phyloP scores from a whole-genome alignment of 441 rosid species.

The Bruguiera hainesii region DNA sequence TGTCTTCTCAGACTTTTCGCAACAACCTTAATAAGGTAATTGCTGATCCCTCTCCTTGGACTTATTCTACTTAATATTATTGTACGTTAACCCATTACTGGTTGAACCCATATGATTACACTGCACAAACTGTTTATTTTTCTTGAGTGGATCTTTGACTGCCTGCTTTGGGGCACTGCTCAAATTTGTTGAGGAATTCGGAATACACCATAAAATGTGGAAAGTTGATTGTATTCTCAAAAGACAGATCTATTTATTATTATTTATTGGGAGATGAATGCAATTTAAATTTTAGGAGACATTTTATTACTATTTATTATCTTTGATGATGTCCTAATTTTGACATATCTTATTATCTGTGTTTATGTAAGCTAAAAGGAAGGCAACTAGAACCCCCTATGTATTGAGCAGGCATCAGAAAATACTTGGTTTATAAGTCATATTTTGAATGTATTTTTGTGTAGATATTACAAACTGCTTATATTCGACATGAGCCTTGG shows the following conservation, averaged over 20 bases:
- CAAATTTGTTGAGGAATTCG: too few relatives aligned
- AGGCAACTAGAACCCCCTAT: too few relatives aligned
- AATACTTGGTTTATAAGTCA: neutral
- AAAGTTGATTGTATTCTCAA: too few relatives aligned
- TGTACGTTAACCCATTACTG: neutral
- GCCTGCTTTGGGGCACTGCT: neutral
- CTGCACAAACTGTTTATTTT: neutral
- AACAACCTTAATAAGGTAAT: constrained; percentile 93
- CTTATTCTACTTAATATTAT: neutral
- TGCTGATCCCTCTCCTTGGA: constrained; percentile 8
- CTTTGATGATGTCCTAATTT: too few relatives aligned
- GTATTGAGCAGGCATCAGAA: too few relatives aligned
- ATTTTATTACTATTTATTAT: too few relatives aligned
- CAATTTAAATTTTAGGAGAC: too few relatives aligned
- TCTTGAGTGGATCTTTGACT: neutral
- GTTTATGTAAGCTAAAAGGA: too few relatives aligned
- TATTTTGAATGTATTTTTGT: neutral
- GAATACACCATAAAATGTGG: too few relatives aligned
- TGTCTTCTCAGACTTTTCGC: constrained; percentile 64
- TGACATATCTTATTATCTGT: too few relatives aligned
- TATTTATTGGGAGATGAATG: too few relatives aligned
- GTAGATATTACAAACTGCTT: constrained; percentile 87
- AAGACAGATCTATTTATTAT: too few relatives aligned
- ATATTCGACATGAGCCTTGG: constrained; percentile 84
- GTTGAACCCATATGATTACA: constrained; percentile 4